Base-by-base conservation (phyloP, 2,329 filamentous ascomycete genomes). In the Chaetomiaceae sp. region DNA sequence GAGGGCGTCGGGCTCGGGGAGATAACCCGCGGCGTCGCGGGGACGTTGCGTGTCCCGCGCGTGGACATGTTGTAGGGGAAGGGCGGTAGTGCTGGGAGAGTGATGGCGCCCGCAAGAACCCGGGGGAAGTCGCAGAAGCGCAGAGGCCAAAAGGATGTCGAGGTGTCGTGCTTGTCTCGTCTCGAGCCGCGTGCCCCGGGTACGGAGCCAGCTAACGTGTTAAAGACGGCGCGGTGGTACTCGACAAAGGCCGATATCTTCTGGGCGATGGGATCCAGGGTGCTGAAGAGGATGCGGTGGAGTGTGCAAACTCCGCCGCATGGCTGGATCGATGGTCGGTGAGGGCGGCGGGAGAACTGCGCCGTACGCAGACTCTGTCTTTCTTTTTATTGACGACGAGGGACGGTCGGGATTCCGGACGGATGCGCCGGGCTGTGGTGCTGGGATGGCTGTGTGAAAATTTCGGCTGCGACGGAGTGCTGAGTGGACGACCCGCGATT, bases 11-110 rank as follows among this genome's bases (percentile, higher is more conserved):
- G 91, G 51, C 90, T 94, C 37, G 91, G 91, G 12, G 90, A 95
- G 63, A 94, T 95, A 62, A 96, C 88, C 66, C 90, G 86, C 65
- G 91, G 91, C 53, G 87, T 94, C 53, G 81, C 80, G 53, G 91
- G 91, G 54, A 94, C 76, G 62, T 76, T 74, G 59, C 69, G 70
- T 56, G 80, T 75, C 48, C 71, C 69, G 54, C 73, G 75, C 56
- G 75, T 67, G 52, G 81, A 76, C 74, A 85, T 82, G 65, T 68
- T 82, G 65, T 68, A 73, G 8, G 73, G 70, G 56, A 87, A 87
- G 36, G 81, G 79, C 43, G 84, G 83, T 2, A 88, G 77, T 37
- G 76, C 73, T 54, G 83, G 75, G 44, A 72, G 71, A 61, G 71
- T 70, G 64, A 86, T 73, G 62, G 78, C 75, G 60, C 85, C 85